Evolutionary conservation across 2,329 filamentous ascomycete genomes (phyloP), one percentile per base, ranked within the genome.

Genomic region (Claviceps maximensis): DNA sequence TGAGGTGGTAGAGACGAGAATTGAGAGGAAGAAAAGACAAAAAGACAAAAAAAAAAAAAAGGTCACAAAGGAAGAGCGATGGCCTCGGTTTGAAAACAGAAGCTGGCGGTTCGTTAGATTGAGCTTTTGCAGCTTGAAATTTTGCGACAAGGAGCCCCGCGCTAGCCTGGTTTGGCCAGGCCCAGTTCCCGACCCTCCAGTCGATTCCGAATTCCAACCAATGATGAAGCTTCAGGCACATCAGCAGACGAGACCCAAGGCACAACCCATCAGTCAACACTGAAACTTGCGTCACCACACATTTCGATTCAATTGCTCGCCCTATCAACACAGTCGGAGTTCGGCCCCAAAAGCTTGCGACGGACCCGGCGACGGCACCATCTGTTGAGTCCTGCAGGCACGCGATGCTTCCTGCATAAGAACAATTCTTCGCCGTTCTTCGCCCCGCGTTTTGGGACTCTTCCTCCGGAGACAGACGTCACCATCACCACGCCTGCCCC

Each of bases 241-340:
- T 19, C 38, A 41, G 12, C 38, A 13, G 33, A 33, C 31, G n/a
- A n/a, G n/a, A n/a, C 31, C 31, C 31, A 33, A 12, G 8, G 12
- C 31, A 12, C 31, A 4, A 33, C n/a, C n/a, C n/a, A n/a, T n/a
- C n/a, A n/a, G n/a, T n/a, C n/a, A n/a, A n/a, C n/a, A 33, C 33
- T 40, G n/a, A n/a, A 19, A 47, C 50, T 52, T 52, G 50, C 50
- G 50, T 52, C 50, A 48, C 36, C 50, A 40, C 42, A 47, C 49
- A 13, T 17, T 25, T 45, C 13, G 25, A n/a, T 40, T 47, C 25
- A 40, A 12, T 21, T 47, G 42, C 42, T 21, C 9, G 50, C 21
- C 50, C n/a, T 21, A 29, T 21, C 41, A 10, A 27, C 27, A 38
- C 5, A 4, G 15, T n/a, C 1, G 10, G 10, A 5, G 38, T 17